Evolutionary conservation across 2,329 filamentous ascomycete genomes (phyloP).

Genomic region (Dendrostoma leiphaemia): DNA sequence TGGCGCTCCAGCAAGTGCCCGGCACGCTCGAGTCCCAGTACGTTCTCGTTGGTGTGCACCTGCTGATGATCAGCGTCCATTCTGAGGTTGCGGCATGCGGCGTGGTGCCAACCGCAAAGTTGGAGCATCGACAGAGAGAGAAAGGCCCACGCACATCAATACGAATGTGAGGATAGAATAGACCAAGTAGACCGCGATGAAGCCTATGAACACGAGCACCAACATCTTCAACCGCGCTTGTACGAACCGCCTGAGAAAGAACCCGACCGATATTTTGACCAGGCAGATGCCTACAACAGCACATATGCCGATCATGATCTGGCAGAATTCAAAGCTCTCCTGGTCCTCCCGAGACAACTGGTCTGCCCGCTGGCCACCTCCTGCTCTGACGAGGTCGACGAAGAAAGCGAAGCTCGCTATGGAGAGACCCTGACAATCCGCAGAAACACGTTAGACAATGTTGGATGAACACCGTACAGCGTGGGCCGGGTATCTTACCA

Average conservation of each 20-base stretch:
- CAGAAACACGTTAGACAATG: background rate
- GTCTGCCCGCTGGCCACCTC: background rate
- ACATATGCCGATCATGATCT: background rate
- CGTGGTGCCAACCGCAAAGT: too few species aligned
- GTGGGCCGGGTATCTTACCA: background rate
- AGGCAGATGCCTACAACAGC: background rate
- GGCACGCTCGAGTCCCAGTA: background rate
- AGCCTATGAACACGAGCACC: background rate
- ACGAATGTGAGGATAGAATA: background rate
- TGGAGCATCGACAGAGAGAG: too few species aligned
- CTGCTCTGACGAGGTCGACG: background rate
- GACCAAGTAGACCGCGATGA: background rate
- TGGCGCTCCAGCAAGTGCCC: background rate
- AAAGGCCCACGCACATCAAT: too few species aligned
- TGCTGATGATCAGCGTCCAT: too few species aligned
- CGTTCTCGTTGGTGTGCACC: background rate
- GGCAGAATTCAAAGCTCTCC: background rate
- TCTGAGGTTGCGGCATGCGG: too few species aligned
- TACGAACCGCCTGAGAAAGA: background rate
- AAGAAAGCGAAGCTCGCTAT: background rate
- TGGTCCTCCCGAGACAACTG: background rate
- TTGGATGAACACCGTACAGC: background rate
- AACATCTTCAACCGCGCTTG: background rate
- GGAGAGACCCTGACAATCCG: background rate
- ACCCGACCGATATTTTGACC: conserved; percentile 3